These are phyloP conservation scores for Colletotrichum lupini DNA, from an alignment of 2,329 filamentous ascomycete species.

Conservation along the genomic window DNA sequence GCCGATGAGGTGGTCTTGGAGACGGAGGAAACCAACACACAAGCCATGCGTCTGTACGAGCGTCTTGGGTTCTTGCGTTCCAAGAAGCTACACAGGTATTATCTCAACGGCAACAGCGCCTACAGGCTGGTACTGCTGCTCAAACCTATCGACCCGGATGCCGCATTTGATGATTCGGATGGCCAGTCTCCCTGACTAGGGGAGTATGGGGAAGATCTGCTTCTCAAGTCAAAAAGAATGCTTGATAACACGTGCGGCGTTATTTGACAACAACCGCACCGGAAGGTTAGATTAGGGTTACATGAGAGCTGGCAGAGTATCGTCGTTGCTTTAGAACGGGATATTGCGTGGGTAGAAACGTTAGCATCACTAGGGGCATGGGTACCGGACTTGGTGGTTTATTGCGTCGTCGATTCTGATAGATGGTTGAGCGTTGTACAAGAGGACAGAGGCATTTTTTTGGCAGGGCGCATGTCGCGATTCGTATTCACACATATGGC, in stretches of 20 bases:
- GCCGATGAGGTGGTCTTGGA: slow-evolving; percentile 97
- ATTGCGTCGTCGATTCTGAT: neutral
- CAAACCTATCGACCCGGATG: slow-evolving; percentile 62
- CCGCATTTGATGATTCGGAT: slow-evolving; percentile 48
- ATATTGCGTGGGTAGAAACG: neutral
- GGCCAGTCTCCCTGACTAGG: slow-evolving; percentile 37
- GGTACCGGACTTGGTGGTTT: neutral
- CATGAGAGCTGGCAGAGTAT: neutral
- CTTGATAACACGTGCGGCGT: neutral
- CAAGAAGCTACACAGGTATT: slow-evolving; percentile 94
- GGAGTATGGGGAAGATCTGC: neutral
- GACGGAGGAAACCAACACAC: slow-evolving; percentile 91
- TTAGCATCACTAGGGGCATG: neutral
- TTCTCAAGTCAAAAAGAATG: neutral
- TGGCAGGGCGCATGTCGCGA: neutral
- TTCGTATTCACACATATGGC: neutral
- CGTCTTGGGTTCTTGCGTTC: slow-evolving; percentile 90
- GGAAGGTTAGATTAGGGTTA: neutral
- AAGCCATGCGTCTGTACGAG: slow-evolving; percentile 93
- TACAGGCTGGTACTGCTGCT: slow-evolving; percentile 88
- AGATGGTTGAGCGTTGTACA: slow-evolving; percentile 7
- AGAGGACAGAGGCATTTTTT: neutral
- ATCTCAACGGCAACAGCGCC: slow-evolving; percentile 94
- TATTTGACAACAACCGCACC: neutral
- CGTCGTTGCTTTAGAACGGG: neutral